Percentiles rank a stretch among this genome's conserved stretches.
These are phyloP conservation scores for Pythium sukuiense DNA, from an alignment of 352 stramenopile species.

Conservation along the genomic window DNA sequence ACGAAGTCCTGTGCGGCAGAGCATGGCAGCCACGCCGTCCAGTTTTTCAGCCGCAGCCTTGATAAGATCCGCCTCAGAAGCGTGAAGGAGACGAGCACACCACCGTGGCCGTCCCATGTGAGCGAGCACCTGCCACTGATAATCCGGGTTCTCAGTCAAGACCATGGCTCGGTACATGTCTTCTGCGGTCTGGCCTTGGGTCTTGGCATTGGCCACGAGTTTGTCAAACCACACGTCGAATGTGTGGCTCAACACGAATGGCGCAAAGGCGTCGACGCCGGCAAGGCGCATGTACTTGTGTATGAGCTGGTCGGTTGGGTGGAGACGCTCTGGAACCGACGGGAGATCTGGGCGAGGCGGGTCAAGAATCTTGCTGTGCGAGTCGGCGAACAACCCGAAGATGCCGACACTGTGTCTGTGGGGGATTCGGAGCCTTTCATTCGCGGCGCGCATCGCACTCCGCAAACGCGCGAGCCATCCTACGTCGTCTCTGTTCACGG, in stretches of 20 bases:
- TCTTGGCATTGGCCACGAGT: not conserved
- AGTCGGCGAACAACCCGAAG: not conserved
- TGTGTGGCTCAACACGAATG: not conserved
- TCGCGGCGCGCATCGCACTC: not conserved
- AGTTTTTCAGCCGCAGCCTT: not conserved
- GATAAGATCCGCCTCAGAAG: not conserved
- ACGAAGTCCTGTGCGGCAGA: not conserved
- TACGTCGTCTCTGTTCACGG: not conserved
- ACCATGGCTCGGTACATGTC: not conserved
- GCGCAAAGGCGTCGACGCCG: not conserved
- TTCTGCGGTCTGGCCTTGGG: not conserved
- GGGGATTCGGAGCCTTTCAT: not conserved
- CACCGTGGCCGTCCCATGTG: not conserved
- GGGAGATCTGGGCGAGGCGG: not conserved
- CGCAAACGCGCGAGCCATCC: not conserved
- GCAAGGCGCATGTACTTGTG: not conserved
- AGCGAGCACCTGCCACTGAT: not conserved
- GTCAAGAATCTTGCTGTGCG: not conserved
- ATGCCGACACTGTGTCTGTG: not conserved
- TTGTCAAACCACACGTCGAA: not conserved
- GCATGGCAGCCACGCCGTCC: not conserved
- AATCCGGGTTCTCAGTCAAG: not conserved
- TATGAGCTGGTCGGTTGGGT: not conserved
- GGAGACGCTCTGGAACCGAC: not conserved
- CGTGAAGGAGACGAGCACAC: not conserved